phyloP scores from a whole-genome alignment of 1,139 yeast species.

The Saccharomyces pastorianus region DNA sequence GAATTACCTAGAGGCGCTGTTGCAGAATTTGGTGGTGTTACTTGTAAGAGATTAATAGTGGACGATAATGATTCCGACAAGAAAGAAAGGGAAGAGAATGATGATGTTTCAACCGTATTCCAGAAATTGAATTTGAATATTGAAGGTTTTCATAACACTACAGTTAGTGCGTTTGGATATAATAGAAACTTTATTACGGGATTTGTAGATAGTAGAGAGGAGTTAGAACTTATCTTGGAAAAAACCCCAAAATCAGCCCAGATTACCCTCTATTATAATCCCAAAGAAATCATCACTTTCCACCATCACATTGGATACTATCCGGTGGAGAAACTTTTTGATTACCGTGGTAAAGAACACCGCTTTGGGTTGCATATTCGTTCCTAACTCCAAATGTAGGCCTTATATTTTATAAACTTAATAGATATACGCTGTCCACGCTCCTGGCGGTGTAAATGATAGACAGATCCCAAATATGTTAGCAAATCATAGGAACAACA shows the following conservation, averaged over 20 bases:
- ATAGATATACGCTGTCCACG: slow-evolving; percentile 2
- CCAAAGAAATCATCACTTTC: slow-evolving; percentile 2
- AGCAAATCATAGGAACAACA: slow-evolving; percentile 8
- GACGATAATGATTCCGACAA: slow-evolving; percentile 41
- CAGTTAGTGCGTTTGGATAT: background rate
- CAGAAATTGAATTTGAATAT: background rate
- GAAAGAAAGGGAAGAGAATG: slow-evolving; percentile 16
- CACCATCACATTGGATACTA: slow-evolving; percentile 14
- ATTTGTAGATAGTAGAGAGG: slow-evolving; percentile 9
- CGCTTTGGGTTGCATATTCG: slow-evolving; percentile 18
- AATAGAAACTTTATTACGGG: slow-evolving; percentile 12
- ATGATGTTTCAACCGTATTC: background rate
- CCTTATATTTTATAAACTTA: background rate
- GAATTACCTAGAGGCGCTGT: slow-evolving; percentile 61
- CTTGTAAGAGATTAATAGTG: slow-evolving; percentile 35
- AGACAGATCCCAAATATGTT: background rate
- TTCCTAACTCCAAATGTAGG: background rate
- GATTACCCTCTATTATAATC: background rate
- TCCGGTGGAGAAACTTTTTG: slow-evolving; percentile 25
- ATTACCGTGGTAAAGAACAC: slow-evolving; percentile 17
- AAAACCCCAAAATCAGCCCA: background rate
- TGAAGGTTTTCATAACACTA: background rate
- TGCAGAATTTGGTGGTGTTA: slow-evolving; percentile 72
- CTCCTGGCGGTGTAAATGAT: background rate
- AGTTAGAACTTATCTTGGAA: slow-evolving; percentile 4